Base-by-base conservation (phyloP, 2,329 filamentous ascomycete species). In the Penicillium olsonii region DNA sequence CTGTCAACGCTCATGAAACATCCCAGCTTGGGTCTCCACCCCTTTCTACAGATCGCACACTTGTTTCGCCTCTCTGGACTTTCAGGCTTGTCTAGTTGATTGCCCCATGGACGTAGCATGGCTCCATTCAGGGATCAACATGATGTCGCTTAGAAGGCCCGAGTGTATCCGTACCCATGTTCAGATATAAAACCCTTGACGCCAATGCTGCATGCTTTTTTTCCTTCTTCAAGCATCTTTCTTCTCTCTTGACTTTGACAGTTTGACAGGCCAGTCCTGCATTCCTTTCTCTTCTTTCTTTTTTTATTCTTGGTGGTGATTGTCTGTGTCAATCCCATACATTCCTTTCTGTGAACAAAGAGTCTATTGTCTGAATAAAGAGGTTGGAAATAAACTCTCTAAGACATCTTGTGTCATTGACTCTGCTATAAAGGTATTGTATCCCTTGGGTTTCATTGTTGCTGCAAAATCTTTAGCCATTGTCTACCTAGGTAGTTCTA, bases 231-330 rank as follows among this genome's bases (percentile, higher is more conserved):
- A 61, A 51, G 60, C 56, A 55, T 31, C 22, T 48, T 61, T 54
- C 48, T 48, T 45, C 44, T 37, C 43, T 50, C 40, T 53, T 46
- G 33, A 55, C 33, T 50, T 49, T 51, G 33, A 49, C 48, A 49
- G 57, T 66, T 69, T 60, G 62, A 61, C 57, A 65, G 68, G 68
- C 68, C 57, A 69, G 68, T 63, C 68, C 67, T 69, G 64, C 65
- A 50, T 64, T 57, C 47, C 57, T 60, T 62, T 65, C 57, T 48
- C 53, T 68, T 54, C 55, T 55, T 57, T 49, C 54, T 54, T 55
- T 55, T 57, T 50, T 54, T 38, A 55, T 46, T 56, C 54, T 57
- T 59, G 55, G 53, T 66, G 57, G 53, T 59, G 42, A 48, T 60
- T 62, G 67, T 65, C 67, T 68, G 66, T 61, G 65, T 67, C 66